Conservation (phyloP, 2,329 filamentous ascomycete species). For the Pestalotiopsis sp. region DNA sequence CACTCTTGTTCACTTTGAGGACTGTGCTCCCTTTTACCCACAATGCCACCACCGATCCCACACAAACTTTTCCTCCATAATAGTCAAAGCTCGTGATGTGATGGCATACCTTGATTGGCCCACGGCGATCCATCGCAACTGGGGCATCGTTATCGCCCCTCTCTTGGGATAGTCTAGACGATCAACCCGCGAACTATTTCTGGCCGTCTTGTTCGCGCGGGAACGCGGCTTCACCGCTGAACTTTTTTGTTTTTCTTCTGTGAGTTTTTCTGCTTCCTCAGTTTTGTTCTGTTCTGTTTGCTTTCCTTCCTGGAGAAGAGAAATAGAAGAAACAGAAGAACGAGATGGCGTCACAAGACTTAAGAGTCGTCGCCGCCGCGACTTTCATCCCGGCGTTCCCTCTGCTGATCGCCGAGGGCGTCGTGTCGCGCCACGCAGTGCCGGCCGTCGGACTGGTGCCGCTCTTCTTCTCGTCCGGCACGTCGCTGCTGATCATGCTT, state of each 20-base stretch:
- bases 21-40: neutral
- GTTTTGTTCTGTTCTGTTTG: neutral
- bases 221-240: neutral
- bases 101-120: neutral
- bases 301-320: neutral
- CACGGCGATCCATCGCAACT: neutral
- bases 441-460: conserved; percentile 44
- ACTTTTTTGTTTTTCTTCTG: neutral
- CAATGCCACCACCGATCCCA: neutral
- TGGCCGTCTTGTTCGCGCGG: neutral
- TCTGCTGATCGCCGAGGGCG: conserved; percentile 41
- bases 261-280: neutral
- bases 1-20: neutral
- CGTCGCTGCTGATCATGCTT: conserved; percentile 27
- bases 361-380: conserved; percentile 38
- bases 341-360: neutral
- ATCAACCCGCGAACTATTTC: neutral
- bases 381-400: conserved; percentile 43
- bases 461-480: conserved; percentile 37
- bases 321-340: neutral
- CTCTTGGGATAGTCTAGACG: conserved; percentile 1
- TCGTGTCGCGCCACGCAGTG: conserved; percentile 35
- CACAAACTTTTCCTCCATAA: neutral
- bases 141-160: conserved; percentile 6
- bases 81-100: neutral